Evolutionary conservation across 2,329 filamentous ascomycete genomes (phyloP), one percentile per base, ranked within the genome.

Genomic region (Arthrobotrys iridis): DNA sequence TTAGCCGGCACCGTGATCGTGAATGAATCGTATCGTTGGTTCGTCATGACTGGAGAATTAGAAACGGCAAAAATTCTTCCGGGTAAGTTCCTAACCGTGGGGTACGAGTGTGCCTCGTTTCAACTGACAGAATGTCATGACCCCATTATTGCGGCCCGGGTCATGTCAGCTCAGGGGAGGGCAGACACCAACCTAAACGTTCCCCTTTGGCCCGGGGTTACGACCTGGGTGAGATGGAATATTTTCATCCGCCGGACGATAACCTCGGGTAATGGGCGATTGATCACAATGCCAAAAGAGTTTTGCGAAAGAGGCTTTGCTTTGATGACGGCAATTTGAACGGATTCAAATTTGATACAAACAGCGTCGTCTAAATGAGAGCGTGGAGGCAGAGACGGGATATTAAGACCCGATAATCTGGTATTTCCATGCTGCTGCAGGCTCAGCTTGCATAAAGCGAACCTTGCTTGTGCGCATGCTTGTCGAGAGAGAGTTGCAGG

Each of bases 1-100:
- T 74, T 74, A 74, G 70, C 70, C 70, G 55, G 63, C 24, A 67
- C 67, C 70, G 60, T 67, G 62, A 74, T 67, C 55, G 22, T 37
- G 37, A 35, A 55, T 18, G 8, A 22, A 26, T 60, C 15, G 11
- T 52, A 41, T 50, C 26, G 15, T 28, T 33, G 20, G 40, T 48
- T 65, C 20, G 37, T 15, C 22, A 40, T 48, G n/a, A 37, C 41
- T 26, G 50, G n/a, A 46, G 13, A 70, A 46, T 46, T 40, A 20
- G 45, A 50, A 37, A 63, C 62, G 70, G 70, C 63, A 40, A 43
- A 63, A 74, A 67, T 63, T 74, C 43, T 57, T 74, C 70, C 70
- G 62, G 52, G 67, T 18, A 43, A 18, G 40, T 30, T 8, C 41
- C 43, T 50, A 60, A 24, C 68, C 70, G 26, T 30, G 62, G 43